These are phyloP conservation scores for Ogataea methanolica DNA, from an alignment of 805 yeast genomes.

Conservation along the genomic window DNA sequence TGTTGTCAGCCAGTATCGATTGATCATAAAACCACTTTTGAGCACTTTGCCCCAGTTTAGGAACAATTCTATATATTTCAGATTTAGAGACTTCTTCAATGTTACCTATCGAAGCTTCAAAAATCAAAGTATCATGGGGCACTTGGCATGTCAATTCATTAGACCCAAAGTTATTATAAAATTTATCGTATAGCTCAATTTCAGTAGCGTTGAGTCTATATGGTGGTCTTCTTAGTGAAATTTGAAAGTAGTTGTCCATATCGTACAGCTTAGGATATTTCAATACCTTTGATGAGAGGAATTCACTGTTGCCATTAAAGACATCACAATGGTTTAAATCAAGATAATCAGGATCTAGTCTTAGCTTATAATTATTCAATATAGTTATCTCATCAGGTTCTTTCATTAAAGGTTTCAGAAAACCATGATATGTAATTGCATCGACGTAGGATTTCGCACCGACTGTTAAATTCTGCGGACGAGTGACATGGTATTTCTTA, in stretches of 20 bases:
- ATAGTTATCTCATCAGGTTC: background rate
- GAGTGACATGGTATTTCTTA: conserved; percentile 1
- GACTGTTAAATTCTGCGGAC: background rate
- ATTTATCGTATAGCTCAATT: conserved; percentile 28
- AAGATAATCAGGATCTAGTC: conserved; percentile 16
- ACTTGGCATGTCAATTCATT: background rate
- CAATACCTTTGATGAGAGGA: conserved; percentile 36
- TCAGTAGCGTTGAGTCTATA: conserved; percentile 25
- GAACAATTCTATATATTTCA: conserved; percentile 7
- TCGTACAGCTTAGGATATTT: conserved; percentile 37
- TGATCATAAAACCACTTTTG: conserved; percentile 4
- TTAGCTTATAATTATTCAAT: conserved; percentile 4
- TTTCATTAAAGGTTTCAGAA: conserved; percentile 5
- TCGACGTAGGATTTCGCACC: conserved; percentile 5
- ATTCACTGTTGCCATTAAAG: background rate
- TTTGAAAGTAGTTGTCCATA: conserved; percentile 36
- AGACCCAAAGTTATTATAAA: conserved; percentile 29
- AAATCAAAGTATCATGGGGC: conserved; percentile 7
- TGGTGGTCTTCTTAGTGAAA: conserved; percentile 39
- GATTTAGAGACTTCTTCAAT: conserved; percentile 5
- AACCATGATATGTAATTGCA: conserved; percentile 4
- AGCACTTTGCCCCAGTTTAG: conserved; percentile 1
- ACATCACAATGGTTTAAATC: conserved; percentile 12
- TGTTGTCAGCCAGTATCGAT: background rate
- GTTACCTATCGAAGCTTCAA: conserved; percentile 14